These are phyloP conservation scores for Aureobasidium sp. DNA, from an alignment of 2,329 filamentous ascomycete species.

Conservation along the genomic window DNA sequence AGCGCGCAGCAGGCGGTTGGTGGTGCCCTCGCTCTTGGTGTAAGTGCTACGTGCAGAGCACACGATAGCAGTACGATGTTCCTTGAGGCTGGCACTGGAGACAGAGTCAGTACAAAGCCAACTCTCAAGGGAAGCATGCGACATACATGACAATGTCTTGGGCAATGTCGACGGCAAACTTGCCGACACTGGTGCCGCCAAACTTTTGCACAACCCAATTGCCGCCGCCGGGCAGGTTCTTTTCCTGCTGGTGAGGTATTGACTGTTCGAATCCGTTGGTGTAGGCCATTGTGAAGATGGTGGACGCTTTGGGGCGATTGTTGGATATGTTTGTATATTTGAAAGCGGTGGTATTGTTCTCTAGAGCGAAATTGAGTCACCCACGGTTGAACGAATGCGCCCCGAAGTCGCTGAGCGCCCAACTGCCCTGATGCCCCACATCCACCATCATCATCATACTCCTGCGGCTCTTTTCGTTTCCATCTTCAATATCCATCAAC, in stretches of 20 bases:
- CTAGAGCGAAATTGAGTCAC: conserved; percentile 5
- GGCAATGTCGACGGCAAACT: conserved; percentile 63
- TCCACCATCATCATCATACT: too few relatives aligned
- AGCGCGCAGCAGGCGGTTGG: conserved; percentile 55
- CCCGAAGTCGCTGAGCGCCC: conserved; percentile 1
- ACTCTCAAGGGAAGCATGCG: neutral
- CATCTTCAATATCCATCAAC: neutral
- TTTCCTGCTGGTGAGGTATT: conserved; percentile 38
- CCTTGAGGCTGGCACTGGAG: conserved; percentile 44
- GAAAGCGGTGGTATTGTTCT: neutral
- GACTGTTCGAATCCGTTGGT: conserved; percentile 23
- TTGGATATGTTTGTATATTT: neutral
- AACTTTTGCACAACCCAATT: conserved; percentile 90
- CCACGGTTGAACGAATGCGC: neutral
- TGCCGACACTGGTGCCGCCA: conserved; percentile 90
- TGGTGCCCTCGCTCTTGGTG: conserved; percentile 91
- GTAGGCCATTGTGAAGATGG: conserved; percentile 18
- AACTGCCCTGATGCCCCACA: neutral
- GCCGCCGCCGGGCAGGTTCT: conserved; percentile 41
- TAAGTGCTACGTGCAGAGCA: conserved; percentile 93
- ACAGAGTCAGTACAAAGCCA: conserved; percentile 17
- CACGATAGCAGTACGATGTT: conserved; percentile 78
- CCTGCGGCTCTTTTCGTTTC: neutral
- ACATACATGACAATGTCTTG: conserved; percentile 55
- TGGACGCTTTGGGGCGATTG: neutral